Evolutionary conservation across 2,329 filamentous ascomycete genomes (phyloP), one percentile per base, ranked within the genome.

Genomic region (Plenodomus lindquistii): DNA sequence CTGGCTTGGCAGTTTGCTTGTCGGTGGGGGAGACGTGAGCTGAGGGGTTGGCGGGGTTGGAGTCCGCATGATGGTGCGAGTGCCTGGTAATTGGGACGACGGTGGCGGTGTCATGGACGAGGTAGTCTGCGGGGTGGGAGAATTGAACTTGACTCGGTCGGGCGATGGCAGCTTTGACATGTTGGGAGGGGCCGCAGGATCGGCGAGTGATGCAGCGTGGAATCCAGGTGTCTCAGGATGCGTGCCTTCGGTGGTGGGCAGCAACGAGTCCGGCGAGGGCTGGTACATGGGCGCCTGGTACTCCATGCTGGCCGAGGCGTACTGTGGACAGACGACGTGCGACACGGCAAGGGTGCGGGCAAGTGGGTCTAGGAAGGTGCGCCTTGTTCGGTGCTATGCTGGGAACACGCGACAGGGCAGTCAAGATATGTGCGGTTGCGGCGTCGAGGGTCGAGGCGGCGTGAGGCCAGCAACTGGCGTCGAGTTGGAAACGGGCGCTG

Each of bases 81-180:
- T 47, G 55, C 61, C 52, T 37, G 77, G 76, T 7, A 80, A 63
- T 61, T 86, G 84, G 2, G 82, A 81, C 2, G 84, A 86, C 9
- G 83, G 84, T 19, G 85, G 85, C 11, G 84, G 83, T 11, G 84
- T 86, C 73, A 85, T 81, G n/a, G 79, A 79, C 17, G 76, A 78
- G 38, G 74, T 70, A 19, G 73, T 72, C 29, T 73, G 75, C 10
- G 75, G 76, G 18, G 77, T 60, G 73, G 62, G 73, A 65, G 63
- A 73, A 11, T 62, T 55, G 48, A 65, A 69, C 51, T 71, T 73
- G 50, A 48, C 49, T 27, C 55, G 57, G 40, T 66, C 62, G 29
- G 60, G 58, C 27, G 65, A 63, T n/a, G 52, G 43, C 20, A 54
- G 49, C 46, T 60, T 61, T 41, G 55, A 48, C 49, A 63, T 57